These are phyloP conservation scores for Naegleria gruberi DNA, from an alignment of 208 protist genomes.

Conservation along the genomic window DNA sequence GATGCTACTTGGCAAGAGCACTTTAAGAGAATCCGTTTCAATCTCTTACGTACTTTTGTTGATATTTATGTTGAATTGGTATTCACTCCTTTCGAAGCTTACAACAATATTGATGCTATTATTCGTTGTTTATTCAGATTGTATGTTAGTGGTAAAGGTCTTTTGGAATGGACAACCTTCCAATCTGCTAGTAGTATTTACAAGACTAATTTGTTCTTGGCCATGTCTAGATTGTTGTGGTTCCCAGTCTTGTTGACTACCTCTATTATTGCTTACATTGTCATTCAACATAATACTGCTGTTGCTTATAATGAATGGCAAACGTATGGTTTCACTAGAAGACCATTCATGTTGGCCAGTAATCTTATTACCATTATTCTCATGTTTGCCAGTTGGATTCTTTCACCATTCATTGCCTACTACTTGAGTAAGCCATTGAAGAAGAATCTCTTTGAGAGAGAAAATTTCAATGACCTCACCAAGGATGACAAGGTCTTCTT, in stretches of 20 bases:
- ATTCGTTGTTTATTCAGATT: background rate
- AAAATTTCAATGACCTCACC: background rate
- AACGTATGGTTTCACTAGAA: background rate
- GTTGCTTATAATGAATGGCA: background rate
- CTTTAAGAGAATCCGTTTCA: background rate
- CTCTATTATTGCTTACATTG: background rate
- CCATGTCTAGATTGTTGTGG: background rate
- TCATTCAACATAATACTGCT: background rate
- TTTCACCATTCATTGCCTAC: background rate
- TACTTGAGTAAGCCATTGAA: conserved; percentile 9
- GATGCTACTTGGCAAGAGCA: background rate
- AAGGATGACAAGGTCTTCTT: background rate
- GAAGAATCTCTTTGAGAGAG: background rate
- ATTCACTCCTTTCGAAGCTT: conserved; percentile 10
- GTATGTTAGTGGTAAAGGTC: background rate
- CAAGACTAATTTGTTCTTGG: background rate
- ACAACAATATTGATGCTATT: conserved; percentile 20
- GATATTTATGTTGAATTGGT: background rate
- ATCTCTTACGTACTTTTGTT: background rate
- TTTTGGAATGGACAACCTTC: conserved; percentile 6
- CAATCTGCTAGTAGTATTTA: background rate
- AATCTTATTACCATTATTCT: background rate
- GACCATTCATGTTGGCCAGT: background rate
- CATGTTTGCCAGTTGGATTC: background rate
- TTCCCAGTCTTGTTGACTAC: background rate